Evolutionary conservation across 306 rosid genomes (phyloP), one percentile per base, ranked within the genome.

Genomic region (Parietaria judaica): DNA sequence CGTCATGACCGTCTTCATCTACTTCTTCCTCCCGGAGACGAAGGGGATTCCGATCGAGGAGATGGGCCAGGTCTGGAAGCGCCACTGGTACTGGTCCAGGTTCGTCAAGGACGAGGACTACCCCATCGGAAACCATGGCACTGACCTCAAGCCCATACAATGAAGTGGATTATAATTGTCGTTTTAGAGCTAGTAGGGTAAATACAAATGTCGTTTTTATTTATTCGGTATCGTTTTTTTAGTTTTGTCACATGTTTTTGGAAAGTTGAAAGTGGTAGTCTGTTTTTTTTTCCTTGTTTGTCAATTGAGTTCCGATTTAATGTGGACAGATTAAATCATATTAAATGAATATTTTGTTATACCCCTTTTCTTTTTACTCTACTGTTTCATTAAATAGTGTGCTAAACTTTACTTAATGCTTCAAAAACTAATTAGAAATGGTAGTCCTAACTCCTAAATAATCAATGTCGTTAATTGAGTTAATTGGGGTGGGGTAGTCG

Each of bases 41-140:
- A 92, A 88, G 66, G 86, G 88, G 8, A 86, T 92, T 6, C 99
- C 99, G 2, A 92, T 92, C 35, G 99, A 92, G 64, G 99, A 92
- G 66, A 92, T 88, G 99, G 54, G 63, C 3, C 64, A 37, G 34
- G 86, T 88, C 7, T 92, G 98, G 95, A 84, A 60, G 80, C 31
- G 63, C n/a, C 98, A 92, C 39, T 79, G 87, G 73, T 87, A 74
- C 68, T 90, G 97, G 97, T 70, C 84, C 0, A 78, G 63, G 65
- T 90, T 78, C 48, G 89, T 90, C 50, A 49, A 13, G 0, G 79
- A 74, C 3, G 85, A 61, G 3, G 79, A 68, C 15, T 56, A 49
- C 71, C 68, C 60, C 49, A 76, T 67, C 63, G 83, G 79, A 49
- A 1, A 74, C 60, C 31, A 38, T 80, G 56, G 67, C 78, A 68